Base-by-base conservation (phyloP, 1,284 basidiomycete genomes). In the Puccinia hordei region DNA sequence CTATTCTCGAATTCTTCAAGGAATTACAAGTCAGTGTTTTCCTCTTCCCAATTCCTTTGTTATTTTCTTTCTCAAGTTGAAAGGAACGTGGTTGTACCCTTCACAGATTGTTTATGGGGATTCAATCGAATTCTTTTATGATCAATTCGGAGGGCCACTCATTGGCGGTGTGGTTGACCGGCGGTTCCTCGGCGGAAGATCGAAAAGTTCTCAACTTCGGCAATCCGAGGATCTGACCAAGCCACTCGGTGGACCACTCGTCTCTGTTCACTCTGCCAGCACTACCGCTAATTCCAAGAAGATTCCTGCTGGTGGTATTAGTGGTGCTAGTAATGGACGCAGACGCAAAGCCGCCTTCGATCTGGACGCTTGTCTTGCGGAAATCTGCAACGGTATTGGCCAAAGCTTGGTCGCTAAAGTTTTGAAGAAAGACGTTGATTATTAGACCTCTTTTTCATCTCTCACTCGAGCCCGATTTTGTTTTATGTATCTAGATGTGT, bases 91-190 rank as follows among this genome's bases (percentile, higher is more conserved):
- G 3, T 73, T 24, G 19, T 35, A 24, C 24, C n/a, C 19, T 22
- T 35, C 6, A 15, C 83, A 94, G 91, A 87, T 88, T n/a, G 86
- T 90, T 5, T 97, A 93, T 86, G 88, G 89, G 9, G 92, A 94
- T 83, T 91, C 91, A 0, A 89, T 93, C 82, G 89, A 92, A 75
- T 88, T 97, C 72, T 99, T 98, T 88, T 90, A 91, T 84, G 96
- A 99, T 84, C 87, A 88, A 0, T 88, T 91, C 51, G 97, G 97
- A 19, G 95, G 96, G 0, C 87, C 89, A 73, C 87, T 88, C 10
- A 91, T 96, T 75, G 95, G 93, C 9, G 91, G 89, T 0, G 90
- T 98, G 0, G 98, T 94, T 92, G 93, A 97, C 83, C 92, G 93
- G 2, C 63, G 0, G 74, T 84, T 12, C 88, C 89, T 35, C 82